These are phyloP conservation scores for Russula emetica DNA, from an alignment of 768 basidiomycete species.

Conservation along the genomic window DNA sequence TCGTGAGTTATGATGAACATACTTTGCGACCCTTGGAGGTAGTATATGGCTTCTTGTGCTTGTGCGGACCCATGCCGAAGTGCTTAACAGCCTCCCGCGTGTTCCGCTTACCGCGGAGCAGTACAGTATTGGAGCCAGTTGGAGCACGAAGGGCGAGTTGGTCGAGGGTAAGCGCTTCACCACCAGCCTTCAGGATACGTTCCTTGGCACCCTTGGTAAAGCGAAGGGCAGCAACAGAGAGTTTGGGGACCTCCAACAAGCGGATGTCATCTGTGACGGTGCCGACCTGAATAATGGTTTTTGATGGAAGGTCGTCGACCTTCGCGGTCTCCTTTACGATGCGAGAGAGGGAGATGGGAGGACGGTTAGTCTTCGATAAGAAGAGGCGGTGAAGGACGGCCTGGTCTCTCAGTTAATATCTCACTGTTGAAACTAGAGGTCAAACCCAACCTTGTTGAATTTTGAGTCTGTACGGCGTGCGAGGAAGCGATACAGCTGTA, in stretches of 20 bases:
- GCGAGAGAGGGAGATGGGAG: conserved; percentile 91
- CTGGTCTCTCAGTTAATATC: conserved; percentile 40
- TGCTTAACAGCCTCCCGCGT: conserved; percentile 94
- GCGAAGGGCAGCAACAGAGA: conserved; percentile 89
- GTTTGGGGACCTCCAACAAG: conserved; percentile 77
- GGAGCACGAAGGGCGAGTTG: conserved; percentile 94
- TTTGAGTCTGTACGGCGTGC: conserved; percentile 92
- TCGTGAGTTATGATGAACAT: conserved; percentile 22
- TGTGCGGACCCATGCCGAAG: conserved; percentile 98
- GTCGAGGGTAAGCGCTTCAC: conserved; percentile 92
- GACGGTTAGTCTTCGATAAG: conserved; percentile 96
- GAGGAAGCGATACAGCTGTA: conserved; percentile 95
- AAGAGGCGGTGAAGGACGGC: conserved; percentile 94
- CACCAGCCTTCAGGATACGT: conserved; percentile 92
- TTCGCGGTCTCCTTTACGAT: conserved; percentile 78
- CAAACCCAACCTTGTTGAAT: conserved; percentile 80
- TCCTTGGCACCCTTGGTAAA: conserved; percentile 93
- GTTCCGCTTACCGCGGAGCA: conserved; percentile 90
- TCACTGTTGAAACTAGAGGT: conserved; percentile 11
- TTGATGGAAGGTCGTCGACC: conserved; percentile 62
- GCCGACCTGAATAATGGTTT: conserved; percentile 86
- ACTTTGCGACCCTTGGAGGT: conserved; percentile 95
- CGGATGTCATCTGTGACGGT: conserved; percentile 96
- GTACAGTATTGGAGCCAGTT: conserved; percentile 90
- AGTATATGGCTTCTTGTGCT: conserved; percentile 98